Evolutionary conservation across 305 asterid genomes (phyloP).

Genomic region (Fraxinus velutina): DNA sequence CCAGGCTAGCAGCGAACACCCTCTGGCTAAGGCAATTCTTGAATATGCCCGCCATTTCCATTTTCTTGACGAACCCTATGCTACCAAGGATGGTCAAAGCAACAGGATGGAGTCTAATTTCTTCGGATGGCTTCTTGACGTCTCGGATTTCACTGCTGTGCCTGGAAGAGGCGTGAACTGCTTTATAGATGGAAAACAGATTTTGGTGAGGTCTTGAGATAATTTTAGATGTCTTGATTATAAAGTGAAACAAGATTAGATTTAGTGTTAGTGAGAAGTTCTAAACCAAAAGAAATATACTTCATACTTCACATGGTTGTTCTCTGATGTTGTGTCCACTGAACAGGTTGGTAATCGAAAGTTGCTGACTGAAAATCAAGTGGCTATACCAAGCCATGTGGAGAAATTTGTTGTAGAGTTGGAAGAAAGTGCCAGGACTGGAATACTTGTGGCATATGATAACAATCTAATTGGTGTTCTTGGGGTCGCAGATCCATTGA

Average conservation of each 20-base stretch:
- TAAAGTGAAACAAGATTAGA: background rate
- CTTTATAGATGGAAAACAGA: constrained; percentile 57
- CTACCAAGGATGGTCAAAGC: constrained; percentile 40
- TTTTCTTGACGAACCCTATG: constrained; percentile 65
- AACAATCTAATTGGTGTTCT: constrained; percentile 64
- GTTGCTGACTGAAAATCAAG: constrained; percentile 63
- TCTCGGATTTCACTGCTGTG: constrained; percentile 66
- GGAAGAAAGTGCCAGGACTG: constrained; percentile 95
- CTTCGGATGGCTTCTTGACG: constrained; percentile 84
- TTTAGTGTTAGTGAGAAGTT: background rate
- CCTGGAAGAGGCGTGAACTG: constrained; percentile 97
- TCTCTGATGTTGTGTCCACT: constrained; percentile 18
- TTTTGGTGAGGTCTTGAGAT: constrained; percentile 61
- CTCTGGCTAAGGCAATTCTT: constrained; percentile 85
- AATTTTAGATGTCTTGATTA: background rate
- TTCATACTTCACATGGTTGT: background rate
- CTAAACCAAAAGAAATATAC: background rate
- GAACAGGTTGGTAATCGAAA: constrained; percentile 86
- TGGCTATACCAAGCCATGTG: constrained; percentile 50
- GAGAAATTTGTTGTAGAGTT: constrained; percentile 76
- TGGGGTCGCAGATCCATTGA: constrained; percentile 95
- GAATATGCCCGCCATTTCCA: constrained; percentile 94
- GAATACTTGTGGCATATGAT: constrained; percentile 73
- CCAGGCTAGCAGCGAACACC: constrained; percentile 97
- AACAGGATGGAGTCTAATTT: constrained; percentile 42